These are phyloP conservation scores for Colletotrichum aenigma DNA, from an alignment of 2,329 filamentous ascomycete genomes.

Conservation along the genomic window DNA sequence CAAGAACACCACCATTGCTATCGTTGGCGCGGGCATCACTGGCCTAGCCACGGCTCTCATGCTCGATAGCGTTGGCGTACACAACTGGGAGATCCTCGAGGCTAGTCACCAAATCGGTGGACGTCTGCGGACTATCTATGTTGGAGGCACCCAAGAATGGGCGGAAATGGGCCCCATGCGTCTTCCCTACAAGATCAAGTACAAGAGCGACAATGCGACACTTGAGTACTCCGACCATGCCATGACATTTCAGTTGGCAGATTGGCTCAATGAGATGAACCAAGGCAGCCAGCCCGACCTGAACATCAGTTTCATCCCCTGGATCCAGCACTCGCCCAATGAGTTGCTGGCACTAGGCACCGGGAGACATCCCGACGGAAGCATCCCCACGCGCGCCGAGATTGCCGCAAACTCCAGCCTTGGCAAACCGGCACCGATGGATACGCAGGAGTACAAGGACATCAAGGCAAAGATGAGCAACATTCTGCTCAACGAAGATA, in stretches of 20 bases:
- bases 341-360: constrained; percentile 53
- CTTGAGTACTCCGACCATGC: constrained; percentile 62
- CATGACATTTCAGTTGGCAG: constrained; percentile 65
- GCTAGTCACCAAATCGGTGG: constrained; percentile 62
- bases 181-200: constrained; percentile 35
- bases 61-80: constrained; percentile 53
- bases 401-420: constrained; percentile 49
- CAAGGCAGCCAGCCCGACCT: constrained; percentile 43
- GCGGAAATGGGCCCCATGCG: constrained; percentile 67
- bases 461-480: constrained; percentile 29
- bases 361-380: constrained; percentile 52
- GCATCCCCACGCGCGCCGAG: constrained; percentile 55
- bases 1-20: constrained; percentile 46
- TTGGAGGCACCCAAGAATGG: constrained; percentile 57
- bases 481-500: neutral
- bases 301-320: constrained; percentile 66
- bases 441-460: constrained; percentile 28
- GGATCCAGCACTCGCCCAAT: constrained; percentile 60
- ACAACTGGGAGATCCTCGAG: constrained; percentile 63
- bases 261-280: constrained; percentile 60
- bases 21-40: constrained; percentile 66
- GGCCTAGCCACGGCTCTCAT: constrained; percentile 59
- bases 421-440: constrained; percentile 26
- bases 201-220: constrained; percentile 54
- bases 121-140: constrained; percentile 62